Base-by-base conservation (phyloP, 139 green algal species). In the Micromonas pusilla region DNA sequence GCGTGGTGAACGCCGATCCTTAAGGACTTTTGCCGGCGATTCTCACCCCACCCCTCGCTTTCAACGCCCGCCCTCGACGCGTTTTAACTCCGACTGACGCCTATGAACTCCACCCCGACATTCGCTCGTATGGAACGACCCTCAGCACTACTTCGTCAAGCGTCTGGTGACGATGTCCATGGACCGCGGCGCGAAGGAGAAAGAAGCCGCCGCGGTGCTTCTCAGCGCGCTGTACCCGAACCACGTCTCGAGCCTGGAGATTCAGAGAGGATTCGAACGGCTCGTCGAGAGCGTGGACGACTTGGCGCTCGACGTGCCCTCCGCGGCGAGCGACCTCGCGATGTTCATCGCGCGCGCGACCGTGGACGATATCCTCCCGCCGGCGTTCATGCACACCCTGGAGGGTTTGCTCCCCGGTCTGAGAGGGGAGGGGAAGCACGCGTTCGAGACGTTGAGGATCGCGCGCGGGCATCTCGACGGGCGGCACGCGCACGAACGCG, bases 101-200 rank as follows among this genome's bases (percentile, higher is more conserved):
- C n/a, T n/a, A n/a, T n/a, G n/a, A n/a, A n/a, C n/a, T n/a, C n/a
- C n/a, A n/a, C n/a, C n/a, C n/a, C n/a, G n/a, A n/a, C n/a, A n/a
- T n/a, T n/a, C n/a, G n/a, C n/a, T n/a, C n/a, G n/a, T n/a, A n/a
- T n/a, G n/a, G n/a, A n/a, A n/a, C n/a, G n/a, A n/a, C n/a, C n/a
- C n/a, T n/a, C n/a, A 84, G 9, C 89, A 96, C 83, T 94, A 94
- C 81, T 96, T 98, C 83, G 92, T 98, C 26, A 98, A 98, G 87
- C 81, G 81, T 25, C 80, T 90, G 26, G 52, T 97, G 64, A 80
- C 80, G n/a, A 36, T 80, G 28, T 72, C 85, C 26, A 68, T 89
- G 79, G 94, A 97, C 86, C 85, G 90, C 52, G 88, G 94, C 57
- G 88, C 94, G 79, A 82, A 90, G 34, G 94, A 98, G 84, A 85